These are phyloP conservation scores for Lepidium sativum DNA, from an alignment of 345 rosid genomes.

Conservation along the genomic window DNA sequence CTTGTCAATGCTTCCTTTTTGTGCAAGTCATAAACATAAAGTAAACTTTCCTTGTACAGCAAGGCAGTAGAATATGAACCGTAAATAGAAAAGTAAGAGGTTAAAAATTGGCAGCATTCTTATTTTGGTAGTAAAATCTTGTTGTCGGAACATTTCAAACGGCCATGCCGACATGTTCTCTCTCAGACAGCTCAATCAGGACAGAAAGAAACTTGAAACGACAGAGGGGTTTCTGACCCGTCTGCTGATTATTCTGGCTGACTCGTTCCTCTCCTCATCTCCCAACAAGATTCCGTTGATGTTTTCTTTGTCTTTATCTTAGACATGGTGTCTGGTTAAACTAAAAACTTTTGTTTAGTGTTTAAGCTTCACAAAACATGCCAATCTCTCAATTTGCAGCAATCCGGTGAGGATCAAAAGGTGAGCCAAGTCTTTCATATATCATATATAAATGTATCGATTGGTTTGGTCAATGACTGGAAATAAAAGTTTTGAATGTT, in stretches of 20 bases:
- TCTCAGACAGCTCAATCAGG: slow-evolving; percentile 14
- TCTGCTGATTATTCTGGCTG: slow-evolving; percentile 2
- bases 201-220: neutral
- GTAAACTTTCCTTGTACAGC: slow-evolving; percentile 5
- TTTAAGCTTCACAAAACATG: neutral
- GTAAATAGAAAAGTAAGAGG: neutral
- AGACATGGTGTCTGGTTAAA: neutral
- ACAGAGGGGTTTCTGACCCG: slow-evolving; percentile 4
- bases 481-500: neutral
- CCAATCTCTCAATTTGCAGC: slow-evolving; percentile 1
- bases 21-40: neutral
- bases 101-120: slow-evolving; percentile 9
- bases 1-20: neutral
- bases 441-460: neutral
- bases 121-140: neutral
- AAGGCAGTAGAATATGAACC: neutral
- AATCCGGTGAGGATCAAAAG: slow-evolving; percentile 1
- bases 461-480: slow-evolving; percentile 16
- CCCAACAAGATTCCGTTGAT: slow-evolving; percentile 9
- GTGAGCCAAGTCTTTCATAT: neutral
- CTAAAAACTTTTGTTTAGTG: neutral
- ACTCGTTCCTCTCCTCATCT: slow-evolving; percentile 19
- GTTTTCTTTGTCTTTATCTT: too few species aligned
- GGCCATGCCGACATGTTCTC: slow-evolving; percentile 22
- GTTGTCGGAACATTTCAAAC: neutral